A percentile compares a stretch with the other conserved stretches of the same genome.
Evolutionary conservation across 305 asterid species (phyloP).

Genomic region (Fraxinus sp.): DNA sequence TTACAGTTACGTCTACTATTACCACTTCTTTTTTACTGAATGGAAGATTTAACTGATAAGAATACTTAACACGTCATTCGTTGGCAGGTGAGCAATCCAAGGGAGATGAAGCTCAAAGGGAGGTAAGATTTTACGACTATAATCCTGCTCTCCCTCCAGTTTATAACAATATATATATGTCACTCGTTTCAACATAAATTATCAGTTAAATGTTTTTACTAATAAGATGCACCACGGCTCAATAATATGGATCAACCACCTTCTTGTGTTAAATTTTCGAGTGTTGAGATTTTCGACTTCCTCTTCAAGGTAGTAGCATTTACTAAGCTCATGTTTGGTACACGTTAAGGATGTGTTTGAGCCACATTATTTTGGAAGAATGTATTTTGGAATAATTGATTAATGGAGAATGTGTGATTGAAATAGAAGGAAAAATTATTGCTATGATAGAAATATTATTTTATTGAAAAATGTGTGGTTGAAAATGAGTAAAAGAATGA

Average conservation of each 20-base stretch:
- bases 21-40: background rate
- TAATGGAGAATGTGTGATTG: no score
- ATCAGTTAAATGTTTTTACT: background rate
- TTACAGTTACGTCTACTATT: background rate
- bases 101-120: conserved; percentile 47
- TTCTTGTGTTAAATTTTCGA: background rate
- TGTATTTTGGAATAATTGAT: no score
- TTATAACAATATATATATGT: background rate
- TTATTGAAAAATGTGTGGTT: no score
- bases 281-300: background rate
- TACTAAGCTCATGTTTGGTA: background rate
- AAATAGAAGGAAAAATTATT: no score
- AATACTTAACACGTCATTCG: background rate
- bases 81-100: conserved; percentile 62
- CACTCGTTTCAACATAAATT: background rate
- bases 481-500: no score
- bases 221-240: background rate
- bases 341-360: no score
- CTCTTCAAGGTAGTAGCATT: background rate
- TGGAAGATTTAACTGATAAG: background rate
- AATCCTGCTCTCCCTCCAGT: background rate
- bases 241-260: background rate
- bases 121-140: conserved; percentile 33
- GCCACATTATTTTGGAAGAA: no score
- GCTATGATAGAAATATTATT: no score